Conservation (phyloP, 352 stramenopile species). For the Phytophthora kernoviae region DNA sequence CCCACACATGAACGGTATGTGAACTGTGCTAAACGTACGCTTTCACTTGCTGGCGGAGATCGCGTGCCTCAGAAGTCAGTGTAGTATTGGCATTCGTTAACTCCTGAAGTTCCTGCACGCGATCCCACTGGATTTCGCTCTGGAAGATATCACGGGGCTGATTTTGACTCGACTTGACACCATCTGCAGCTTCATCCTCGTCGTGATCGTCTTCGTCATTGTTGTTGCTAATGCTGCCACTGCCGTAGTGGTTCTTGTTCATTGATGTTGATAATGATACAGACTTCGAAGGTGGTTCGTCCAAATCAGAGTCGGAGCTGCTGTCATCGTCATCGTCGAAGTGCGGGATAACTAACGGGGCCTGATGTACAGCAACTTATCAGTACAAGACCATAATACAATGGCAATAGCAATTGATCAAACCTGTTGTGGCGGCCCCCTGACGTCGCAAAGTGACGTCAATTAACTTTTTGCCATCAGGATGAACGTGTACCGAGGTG, state of each 20-base stretch:
- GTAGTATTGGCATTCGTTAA: constrained; percentile 65
- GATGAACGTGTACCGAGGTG: constrained; percentile 39
- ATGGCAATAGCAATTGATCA: not conserved
- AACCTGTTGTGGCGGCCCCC: constrained; percentile 16
- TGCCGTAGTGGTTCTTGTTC: constrained; percentile 5
- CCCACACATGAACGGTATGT: not conserved
- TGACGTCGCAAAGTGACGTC: constrained; percentile 53
- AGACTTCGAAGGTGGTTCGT: constrained; percentile 16
- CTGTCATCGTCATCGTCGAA: constrained; percentile 77
- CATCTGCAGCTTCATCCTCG: constrained; percentile 24
- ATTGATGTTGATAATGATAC: not conserved
- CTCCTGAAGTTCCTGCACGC: constrained; percentile 59
- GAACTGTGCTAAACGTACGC: constrained; percentile 25
- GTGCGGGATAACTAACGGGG: constrained; percentile 55
- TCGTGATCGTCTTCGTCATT: constrained; percentile 30
- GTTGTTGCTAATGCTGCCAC: constrained; percentile 16
- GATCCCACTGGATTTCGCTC: constrained; percentile 51
- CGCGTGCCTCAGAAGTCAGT: constrained; percentile 43
- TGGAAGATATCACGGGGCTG: constrained; percentile 16
- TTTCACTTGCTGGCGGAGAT: constrained; percentile 70
- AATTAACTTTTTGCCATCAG: constrained; percentile 59
- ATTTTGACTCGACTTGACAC: not conserved
- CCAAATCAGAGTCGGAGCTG: constrained; percentile 44
- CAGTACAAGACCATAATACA: not conserved
- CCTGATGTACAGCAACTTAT: constrained; percentile 17